Base-by-base conservation (phyloP, 306 rosid species). In the Coriaria nepalensis region DNA sequence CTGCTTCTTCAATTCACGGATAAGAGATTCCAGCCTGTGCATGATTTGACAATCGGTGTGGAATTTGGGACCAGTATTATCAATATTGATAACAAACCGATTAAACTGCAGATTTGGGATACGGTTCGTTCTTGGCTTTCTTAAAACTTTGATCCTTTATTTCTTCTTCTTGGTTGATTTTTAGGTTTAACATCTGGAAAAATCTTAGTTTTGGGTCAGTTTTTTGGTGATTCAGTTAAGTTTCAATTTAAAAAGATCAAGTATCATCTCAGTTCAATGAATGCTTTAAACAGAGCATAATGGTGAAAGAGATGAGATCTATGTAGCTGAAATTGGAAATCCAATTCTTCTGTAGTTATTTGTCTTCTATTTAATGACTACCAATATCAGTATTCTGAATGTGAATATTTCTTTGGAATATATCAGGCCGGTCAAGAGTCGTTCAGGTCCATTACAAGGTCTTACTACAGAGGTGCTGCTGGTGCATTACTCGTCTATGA, bases 21-120 rank as follows among this genome's bases (percentile, higher is more conserved):
- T 70, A 92, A 85, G 66, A 79, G 98, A 29, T 92, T 92, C 74
- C 98, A 92, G 67, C 98, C 98, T 0, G 98, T 92, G 33, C 98
- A 92, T 65, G 98, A 92, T 69, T 73, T 92, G 63, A 92, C 98
- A 11, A 92, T 92, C 4, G 98, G 98, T 60, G 98, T 92, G 42
- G 98, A 92, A 70, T 92, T 92, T 14, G 98, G 98, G 33, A 95
- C 98, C 33, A 68, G 98, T 83, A 92, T 92, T 96, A 92, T 92
- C 73, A 85, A 87, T 3, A 92, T 92, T 50, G 98, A 92, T 46
- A 92, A 78, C 57, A 92, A 92, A 66, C 93, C 98, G 7, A 85
- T 92, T 70, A 92, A 92, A 68, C 79, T 92, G 58, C 98, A 92
- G 79, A 92, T 92, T 60, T 92, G 98, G 98, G 98, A 92, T 68